phyloP scores from a whole-genome alignment of 2,329 filamentous ascomycete species.

The Colletotrichum tanaceti region DNA sequence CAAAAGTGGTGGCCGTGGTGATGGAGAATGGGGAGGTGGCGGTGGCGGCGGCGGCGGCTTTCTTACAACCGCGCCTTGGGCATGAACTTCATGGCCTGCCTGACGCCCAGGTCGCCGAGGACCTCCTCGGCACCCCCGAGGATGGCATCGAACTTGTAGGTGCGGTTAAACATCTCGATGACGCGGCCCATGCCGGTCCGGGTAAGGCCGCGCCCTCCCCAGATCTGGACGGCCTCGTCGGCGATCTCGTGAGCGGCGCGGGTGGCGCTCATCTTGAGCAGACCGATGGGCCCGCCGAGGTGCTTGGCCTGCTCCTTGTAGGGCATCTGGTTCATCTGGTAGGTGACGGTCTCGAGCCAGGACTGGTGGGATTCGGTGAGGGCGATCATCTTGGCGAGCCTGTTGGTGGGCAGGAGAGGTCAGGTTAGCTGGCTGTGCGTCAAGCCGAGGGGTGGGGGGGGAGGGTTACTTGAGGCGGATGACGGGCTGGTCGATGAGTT shows the following conservation, averaged over 20 bases:
- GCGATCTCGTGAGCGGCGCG: constrained; percentile 84
- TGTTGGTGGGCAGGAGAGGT: constrained; percentile 46
- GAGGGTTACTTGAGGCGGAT: constrained; percentile 77
- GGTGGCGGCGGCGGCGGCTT: background rate
- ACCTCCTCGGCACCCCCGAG: constrained; percentile 87
- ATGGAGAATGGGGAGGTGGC: background rate
- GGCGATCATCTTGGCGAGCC: constrained; percentile 87
- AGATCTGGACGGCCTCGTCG: constrained; percentile 86
- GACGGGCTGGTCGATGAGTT: constrained; percentile 83
- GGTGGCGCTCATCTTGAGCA: constrained; percentile 84
- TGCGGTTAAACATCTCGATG: constrained; percentile 86
- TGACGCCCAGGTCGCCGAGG: constrained; percentile 81
- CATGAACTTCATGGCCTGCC: constrained; percentile 86
- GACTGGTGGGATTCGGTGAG: constrained; percentile 84
- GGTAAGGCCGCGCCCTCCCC: constrained; percentile 83
- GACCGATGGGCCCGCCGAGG: constrained; percentile 82
- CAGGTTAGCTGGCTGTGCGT: background rate
- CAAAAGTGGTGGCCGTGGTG: background rate
- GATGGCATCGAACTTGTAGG: constrained; percentile 84
- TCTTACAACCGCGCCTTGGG: constrained; percentile 87
- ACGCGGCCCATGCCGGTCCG: constrained; percentile 85
- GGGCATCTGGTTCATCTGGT: constrained; percentile 88
- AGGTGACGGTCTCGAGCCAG: constrained; percentile 86
- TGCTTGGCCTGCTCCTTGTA: constrained; percentile 80
- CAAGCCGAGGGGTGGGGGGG: constrained; percentile 1